These are phyloP conservation scores for Naganishia cerealis DNA, from an alignment of 1,284 basidiomycete species.

Conservation along the genomic window DNA sequence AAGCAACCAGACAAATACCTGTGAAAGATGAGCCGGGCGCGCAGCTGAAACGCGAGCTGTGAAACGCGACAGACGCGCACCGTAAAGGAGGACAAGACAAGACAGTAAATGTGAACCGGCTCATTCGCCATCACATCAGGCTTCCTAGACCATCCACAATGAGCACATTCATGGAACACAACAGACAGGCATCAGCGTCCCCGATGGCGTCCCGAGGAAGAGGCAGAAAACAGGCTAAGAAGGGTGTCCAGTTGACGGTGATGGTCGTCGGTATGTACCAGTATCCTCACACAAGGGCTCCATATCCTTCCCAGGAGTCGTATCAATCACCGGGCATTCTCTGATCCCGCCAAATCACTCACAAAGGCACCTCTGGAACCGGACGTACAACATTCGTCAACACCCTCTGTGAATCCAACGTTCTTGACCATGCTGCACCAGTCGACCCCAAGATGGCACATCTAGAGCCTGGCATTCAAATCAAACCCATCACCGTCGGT, in stretches of 20 bases:
- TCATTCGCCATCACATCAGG: no score
- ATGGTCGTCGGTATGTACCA: conserved; percentile 79
- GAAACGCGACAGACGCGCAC: no score
- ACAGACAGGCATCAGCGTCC: conserved; percentile 25
- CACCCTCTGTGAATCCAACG: conserved; percentile 91
- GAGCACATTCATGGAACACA: conserved; percentile 30
- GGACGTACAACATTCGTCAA: conserved; percentile 97
- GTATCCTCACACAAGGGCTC: neutral
- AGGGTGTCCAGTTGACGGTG: conserved; percentile 92
- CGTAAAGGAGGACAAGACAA: no score
- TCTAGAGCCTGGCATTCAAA: conserved; percentile 89
- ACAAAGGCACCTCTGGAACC: conserved; percentile 81
- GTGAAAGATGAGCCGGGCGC: no score
- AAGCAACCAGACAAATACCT: no score
- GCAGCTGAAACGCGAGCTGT: no score
- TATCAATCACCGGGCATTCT: neutral
- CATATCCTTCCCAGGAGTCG: neutral
- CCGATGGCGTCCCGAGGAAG: conserved; percentile 32
- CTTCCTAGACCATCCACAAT: neutral
- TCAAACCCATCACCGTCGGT: conserved; percentile 94
- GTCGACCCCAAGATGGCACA: conserved; percentile 75
- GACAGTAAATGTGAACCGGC: no score
- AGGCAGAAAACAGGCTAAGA: conserved; percentile 81
- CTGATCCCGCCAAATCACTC: neutral
- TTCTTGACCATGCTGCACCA: conserved; percentile 62